Conservation (phyloP, 768 basidiomycete species). For the Harrya chromipes region DNA sequence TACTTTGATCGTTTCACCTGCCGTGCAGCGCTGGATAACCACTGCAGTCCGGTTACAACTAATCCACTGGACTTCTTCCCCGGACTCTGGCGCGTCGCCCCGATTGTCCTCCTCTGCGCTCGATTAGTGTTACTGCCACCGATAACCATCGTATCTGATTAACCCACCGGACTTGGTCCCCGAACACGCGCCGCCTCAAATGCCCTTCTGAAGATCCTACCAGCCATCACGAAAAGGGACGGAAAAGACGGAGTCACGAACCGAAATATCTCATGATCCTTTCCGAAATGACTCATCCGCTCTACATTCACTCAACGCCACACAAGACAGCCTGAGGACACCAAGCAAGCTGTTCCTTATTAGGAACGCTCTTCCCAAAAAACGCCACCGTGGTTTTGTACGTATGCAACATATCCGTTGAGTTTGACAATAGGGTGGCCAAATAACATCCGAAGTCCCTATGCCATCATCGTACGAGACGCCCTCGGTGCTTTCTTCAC, state of each 20-base stretch:
- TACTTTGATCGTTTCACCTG: background rate
- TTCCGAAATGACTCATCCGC: background rate
- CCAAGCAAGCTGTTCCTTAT: background rate
- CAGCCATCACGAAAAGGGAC: background rate
- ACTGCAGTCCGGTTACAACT: too few species aligned
- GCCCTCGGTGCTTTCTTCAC: too few species aligned
- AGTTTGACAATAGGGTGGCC: background rate
- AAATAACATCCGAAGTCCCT: background rate
- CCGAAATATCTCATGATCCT: background rate
- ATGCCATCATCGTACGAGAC: background rate
- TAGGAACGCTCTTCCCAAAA: background rate
- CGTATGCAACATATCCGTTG: constrained; percentile 1
- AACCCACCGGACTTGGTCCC: background rate
- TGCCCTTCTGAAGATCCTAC: background rate
- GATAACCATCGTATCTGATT: background rate
- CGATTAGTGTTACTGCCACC: background rate
- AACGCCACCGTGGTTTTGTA: background rate
- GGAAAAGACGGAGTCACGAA: constrained; percentile 1
- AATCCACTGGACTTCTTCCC: too few species aligned
- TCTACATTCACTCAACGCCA: too few species aligned
- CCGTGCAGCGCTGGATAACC: too few species aligned
- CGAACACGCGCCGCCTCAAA: background rate
- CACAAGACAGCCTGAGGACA: too few species aligned
- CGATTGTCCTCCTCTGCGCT: too few species aligned
- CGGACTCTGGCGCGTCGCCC: too few species aligned